Evolutionary conservation across 176 grass and related monocot species (phyloP).

Genomic region (Avena insularis): DNA sequence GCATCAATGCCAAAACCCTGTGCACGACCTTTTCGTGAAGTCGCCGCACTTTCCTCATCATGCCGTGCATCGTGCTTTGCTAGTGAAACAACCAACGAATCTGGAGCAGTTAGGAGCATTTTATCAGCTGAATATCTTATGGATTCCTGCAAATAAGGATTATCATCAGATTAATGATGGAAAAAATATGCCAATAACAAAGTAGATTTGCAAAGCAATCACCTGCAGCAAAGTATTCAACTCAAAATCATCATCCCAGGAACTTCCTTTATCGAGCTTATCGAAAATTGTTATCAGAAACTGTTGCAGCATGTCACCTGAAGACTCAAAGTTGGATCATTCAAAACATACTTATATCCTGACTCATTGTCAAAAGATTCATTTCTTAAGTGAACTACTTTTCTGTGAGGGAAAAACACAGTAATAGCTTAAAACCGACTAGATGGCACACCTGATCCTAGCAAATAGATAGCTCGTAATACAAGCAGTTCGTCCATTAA

Average conservation of each 20-base stretch:
- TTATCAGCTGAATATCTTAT: constrained; percentile 94
- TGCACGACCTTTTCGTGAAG: constrained; percentile 57
- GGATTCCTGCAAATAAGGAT: constrained; percentile 69
- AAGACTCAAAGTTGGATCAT: constrained; percentile 47
- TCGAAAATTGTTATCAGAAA: constrained; percentile 85
- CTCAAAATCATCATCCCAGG: constrained; percentile 97
- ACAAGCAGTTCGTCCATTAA: constrained; percentile 93
- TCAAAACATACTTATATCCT: constrained; percentile 29
- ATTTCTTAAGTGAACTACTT: neutral
- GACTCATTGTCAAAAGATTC: neutral
- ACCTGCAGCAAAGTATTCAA: constrained; percentile 97
- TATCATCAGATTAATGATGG: constrained; percentile 38
- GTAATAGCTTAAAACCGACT: neutral
- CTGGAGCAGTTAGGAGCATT: constrained; percentile 73
- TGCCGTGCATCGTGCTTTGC: constrained; percentile 49
- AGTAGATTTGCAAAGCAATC: constrained; percentile 31
- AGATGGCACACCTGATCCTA: constrained; percentile 79
- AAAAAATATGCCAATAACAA: constrained; percentile 35
- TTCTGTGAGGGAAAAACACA: constrained; percentile 11
- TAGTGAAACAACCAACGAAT: constrained; percentile 83
- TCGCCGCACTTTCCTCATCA: constrained; percentile 57
- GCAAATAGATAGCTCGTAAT: constrained; percentile 88
- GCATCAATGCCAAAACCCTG: constrained; percentile 90
- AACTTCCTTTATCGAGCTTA: constrained; percentile 88
- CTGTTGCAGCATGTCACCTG: constrained; percentile 97